These are phyloP conservation scores for Tetradesmus obliquus DNA, from an alignment of 139 green algal species.

Conservation along the genomic window DNA sequence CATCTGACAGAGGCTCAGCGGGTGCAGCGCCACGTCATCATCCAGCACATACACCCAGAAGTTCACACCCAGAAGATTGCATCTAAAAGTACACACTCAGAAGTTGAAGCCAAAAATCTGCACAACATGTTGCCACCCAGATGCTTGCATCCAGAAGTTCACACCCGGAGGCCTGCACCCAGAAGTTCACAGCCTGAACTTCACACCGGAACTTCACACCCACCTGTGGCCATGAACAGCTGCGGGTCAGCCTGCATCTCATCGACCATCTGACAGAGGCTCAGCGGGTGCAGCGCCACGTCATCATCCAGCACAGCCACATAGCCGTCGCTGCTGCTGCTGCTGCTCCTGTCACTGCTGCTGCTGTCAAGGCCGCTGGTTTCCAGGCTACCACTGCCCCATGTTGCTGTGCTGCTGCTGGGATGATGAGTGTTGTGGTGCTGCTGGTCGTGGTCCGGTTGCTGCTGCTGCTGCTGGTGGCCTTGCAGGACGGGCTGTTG, in stretches of 20 bases:
- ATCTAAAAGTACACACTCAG: too few relatives aligned
- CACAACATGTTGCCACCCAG: too few relatives aligned
- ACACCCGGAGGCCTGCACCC: too few relatives aligned
- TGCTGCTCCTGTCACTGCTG: neutral
- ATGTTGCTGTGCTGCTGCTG: neutral
- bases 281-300: slow-evolving; percentile 80
- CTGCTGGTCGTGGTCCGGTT: neutral
- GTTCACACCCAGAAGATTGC: too few relatives aligned
- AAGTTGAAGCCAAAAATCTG: too few relatives aligned
- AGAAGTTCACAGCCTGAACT: too few relatives aligned
- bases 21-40: slow-evolving; percentile 91
- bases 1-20: slow-evolving; percentile 67
- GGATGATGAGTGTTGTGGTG: neutral
- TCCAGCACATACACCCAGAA: too few relatives aligned
- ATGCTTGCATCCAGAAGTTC: too few relatives aligned
- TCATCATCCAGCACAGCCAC: slow-evolving; percentile 88
- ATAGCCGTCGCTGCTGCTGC: slow-evolving; percentile 59
- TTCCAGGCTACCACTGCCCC: slow-evolving; percentile 13
- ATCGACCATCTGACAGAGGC: slow-evolving; percentile 70
- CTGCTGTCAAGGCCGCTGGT: too few relatives aligned
- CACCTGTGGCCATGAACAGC: slow-evolving; percentile 85
- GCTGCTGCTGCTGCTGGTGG: too few relatives aligned
- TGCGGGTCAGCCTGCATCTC: slow-evolving; percentile 70
- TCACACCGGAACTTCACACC: neutral
- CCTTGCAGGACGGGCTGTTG: too few relatives aligned